phyloP scores from a whole-genome alignment of 768 basidiomycete genomes.

The Termitomyces sp. region DNA sequence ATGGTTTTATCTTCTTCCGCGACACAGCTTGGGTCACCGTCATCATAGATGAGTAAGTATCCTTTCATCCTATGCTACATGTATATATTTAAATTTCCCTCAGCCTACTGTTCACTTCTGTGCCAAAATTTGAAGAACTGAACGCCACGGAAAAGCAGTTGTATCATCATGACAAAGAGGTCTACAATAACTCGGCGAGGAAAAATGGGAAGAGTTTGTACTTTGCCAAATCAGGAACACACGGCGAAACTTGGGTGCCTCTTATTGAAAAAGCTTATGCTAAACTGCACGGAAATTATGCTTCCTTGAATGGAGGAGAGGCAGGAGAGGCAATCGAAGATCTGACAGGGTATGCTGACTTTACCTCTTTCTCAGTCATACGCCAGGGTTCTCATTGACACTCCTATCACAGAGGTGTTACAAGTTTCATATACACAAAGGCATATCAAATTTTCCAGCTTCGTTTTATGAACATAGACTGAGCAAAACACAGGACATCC shows the following conservation, averaged over 20 bases:
- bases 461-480: neutral
- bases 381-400: neutral
- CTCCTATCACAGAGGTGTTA: constrained; percentile 18
- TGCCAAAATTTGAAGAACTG: constrained; percentile 51
- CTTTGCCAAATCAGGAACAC: constrained; percentile 42
- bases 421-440: constrained; percentile 22
- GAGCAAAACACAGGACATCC: constrained; percentile 34
- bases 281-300: constrained; percentile 50
- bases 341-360: constrained; percentile 41
- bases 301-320: constrained; percentile 34
- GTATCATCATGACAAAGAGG: constrained; percentile 46
- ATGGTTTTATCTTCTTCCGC: constrained; percentile 55
- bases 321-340: constrained; percentile 52
- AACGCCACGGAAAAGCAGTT: constrained; percentile 31
- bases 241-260: constrained; percentile 55
- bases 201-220: constrained; percentile 43
- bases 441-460: constrained; percentile 6
- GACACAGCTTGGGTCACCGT: constrained; percentile 48
- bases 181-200: constrained; percentile 38
- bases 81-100: neutral
- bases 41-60: constrained; percentile 48
- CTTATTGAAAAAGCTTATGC: constrained; percentile 58
- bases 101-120: constrained; percentile 43
- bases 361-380: neutral
- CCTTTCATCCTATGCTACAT: neutral